A percentile compares a stretch with the other conserved stretches of the same genome.
These are phyloP conservation scores for Fusarium lateritium DNA, from an alignment of 2,329 filamentous ascomycete species.

Conservation along the genomic window DNA sequence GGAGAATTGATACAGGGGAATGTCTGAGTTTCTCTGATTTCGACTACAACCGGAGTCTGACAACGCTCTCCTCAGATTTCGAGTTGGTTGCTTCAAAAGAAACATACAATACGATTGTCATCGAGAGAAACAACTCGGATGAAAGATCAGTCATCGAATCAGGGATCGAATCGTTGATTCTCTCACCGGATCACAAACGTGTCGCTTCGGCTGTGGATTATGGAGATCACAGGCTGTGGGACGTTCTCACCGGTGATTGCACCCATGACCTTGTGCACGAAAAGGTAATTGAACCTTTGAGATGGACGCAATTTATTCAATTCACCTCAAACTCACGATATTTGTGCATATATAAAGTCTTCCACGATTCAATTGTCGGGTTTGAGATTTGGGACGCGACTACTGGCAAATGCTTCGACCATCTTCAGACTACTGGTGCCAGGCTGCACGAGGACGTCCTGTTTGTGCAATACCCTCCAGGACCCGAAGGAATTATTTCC, in stretches of 20 bases:
- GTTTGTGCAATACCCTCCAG: no score
- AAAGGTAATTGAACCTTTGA: no score
- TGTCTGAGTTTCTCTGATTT: not conserved
- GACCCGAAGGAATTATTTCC: no score
- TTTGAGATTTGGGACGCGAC: no score
- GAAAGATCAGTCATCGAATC: not conserved
- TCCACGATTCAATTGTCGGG: no score
- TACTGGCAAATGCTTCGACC: no score
- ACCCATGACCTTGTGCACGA: not conserved
- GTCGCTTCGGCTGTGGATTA: not conserved
- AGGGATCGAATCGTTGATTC: not conserved
- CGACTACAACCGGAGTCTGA: not conserved
- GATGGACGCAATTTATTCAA: no score
- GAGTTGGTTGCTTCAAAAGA: not conserved
- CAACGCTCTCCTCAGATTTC: not conserved
- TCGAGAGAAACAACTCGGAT: not conserved
- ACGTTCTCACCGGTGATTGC: not conserved
- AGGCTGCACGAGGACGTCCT: no score
- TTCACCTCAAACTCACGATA: not conserved
- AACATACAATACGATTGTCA: not conserved
- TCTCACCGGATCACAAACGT: not conserved
- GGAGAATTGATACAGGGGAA: not conserved
- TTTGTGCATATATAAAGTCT: no score
- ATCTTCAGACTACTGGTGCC: no score
- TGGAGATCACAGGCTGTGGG: not conserved